Percentiles rank a stretch among this genome's conserved stretches.
Evolutionary conservation across 2,329 filamentous ascomycete species (phyloP).

Genomic region (Alternaria hordeiaustralica): DNA sequence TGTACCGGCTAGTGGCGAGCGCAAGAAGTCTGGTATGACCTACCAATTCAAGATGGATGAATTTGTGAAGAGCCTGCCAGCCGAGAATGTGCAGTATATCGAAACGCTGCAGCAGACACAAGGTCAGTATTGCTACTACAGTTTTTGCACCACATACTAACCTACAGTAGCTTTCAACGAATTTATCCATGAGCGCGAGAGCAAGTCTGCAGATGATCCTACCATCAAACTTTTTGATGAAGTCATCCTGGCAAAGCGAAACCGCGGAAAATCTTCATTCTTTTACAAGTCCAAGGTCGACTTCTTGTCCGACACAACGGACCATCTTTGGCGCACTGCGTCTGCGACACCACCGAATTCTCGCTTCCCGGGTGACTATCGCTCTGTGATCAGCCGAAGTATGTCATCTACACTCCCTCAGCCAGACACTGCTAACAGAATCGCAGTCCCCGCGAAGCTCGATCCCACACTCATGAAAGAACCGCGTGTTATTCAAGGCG

Average conservation of each 20-base stretch:
- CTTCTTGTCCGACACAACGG: slow-evolving; percentile 74
- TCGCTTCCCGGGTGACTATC: slow-evolving; percentile 62
- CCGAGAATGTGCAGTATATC: slow-evolving; percentile 70
- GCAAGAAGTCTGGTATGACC: slow-evolving; percentile 66
- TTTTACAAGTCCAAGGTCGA: slow-evolving; percentile 64
- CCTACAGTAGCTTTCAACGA: slow-evolving; percentile 70
- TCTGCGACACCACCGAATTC: slow-evolving; percentile 63
- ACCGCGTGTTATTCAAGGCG: slow-evolving; percentile 85
- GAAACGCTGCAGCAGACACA: slow-evolving; percentile 69
- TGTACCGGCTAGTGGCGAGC: slow-evolving; percentile 63
- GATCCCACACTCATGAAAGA: slow-evolving; percentile 91
- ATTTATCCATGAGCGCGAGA: slow-evolving; percentile 83
- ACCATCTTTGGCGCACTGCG: slow-evolving; percentile 79
- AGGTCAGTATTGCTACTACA: slow-evolving; percentile 48
- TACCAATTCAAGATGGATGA: slow-evolving; percentile 72
- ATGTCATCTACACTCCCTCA: slow-evolving; percentile 17
- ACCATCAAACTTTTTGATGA: slow-evolving; percentile 81
- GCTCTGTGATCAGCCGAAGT: slow-evolving; percentile 59
- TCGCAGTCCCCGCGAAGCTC: slow-evolving; percentile 76
- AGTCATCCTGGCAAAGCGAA: slow-evolving; percentile 79
- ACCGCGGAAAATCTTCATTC: slow-evolving; percentile 69
- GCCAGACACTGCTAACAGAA: slow-evolving; percentile 53
- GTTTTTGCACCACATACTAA: slow-evolving; percentile 13
- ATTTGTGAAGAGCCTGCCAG: slow-evolving; percentile 68
- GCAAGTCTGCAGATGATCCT: slow-evolving; percentile 65